phyloP scores from a whole-genome alignment of 106 monocot species.

The Platanthera guangdongensis region DNA sequence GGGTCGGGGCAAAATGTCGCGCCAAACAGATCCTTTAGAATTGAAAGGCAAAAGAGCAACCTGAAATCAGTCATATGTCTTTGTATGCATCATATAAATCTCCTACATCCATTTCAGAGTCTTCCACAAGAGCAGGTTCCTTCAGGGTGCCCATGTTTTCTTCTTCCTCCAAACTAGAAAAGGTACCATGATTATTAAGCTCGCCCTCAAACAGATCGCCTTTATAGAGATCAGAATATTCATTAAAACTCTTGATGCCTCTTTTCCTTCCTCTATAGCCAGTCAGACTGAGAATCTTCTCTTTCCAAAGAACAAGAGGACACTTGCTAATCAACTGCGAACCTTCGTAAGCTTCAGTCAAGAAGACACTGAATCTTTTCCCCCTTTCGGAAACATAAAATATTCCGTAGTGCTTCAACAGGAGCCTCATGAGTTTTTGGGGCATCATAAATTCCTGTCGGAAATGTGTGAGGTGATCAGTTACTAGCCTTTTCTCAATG shows the following conservation, averaged over 20 bases:
- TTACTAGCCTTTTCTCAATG: constrained; percentile 82
- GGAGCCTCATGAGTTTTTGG: constrained; percentile 87
- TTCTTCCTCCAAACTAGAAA: constrained; percentile 32
- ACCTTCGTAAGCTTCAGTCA: constrained; percentile 78
- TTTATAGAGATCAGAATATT: constrained; percentile 29
- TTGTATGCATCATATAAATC: constrained; percentile 27
- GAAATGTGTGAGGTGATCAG: constrained; percentile 85
- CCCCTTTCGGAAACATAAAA: constrained; percentile 95
- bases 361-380: constrained; percentile 68
- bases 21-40: not conserved
- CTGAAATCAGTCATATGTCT: constrained; percentile 4
- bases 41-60: not conserved
- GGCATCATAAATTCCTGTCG: constrained; percentile 80
- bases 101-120: constrained; percentile 51
- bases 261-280: constrained; percentile 74
- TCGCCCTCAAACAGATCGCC: constrained; percentile 17
- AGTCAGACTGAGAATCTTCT: constrained; percentile 60
- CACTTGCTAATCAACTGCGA: constrained; percentile 64
- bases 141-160: constrained; percentile 18
- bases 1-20: too few species aligned
- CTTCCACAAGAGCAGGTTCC: constrained; percentile 25
- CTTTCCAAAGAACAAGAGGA: constrained; percentile 82
- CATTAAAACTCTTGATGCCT: constrained; percentile 32
- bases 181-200: constrained; percentile 2
- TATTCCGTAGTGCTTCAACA: constrained; percentile 82